These are phyloP conservation scores for Clonostachys chloroleuca DNA, from an alignment of 2,329 filamentous ascomycete genomes.

Conservation along the genomic window DNA sequence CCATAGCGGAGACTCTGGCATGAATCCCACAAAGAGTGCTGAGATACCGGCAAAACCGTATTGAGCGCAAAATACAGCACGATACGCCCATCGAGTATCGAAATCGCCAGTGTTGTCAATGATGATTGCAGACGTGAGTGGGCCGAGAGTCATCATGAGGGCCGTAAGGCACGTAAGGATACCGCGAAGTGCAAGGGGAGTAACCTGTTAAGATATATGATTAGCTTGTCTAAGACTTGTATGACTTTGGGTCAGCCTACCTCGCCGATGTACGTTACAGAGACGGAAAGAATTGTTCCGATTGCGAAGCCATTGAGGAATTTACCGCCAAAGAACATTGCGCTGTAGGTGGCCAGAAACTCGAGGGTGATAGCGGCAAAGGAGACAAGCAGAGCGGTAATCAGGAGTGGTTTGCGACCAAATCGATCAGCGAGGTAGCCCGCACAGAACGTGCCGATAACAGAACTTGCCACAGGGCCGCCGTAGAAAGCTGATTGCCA, in stretches of 20 bases:
- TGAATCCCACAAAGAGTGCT: conserved; percentile 20
- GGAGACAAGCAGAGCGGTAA: conserved; percentile 26
- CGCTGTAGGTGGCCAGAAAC: conserved; percentile 31
- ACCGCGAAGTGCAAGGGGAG: conserved; percentile 19
- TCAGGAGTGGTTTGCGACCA: conserved; percentile 25
- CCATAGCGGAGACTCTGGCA: conserved; percentile 36
- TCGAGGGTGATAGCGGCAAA: conserved; percentile 32
- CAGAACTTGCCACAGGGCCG: conserved; percentile 27
- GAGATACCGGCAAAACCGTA: conserved; percentile 23
- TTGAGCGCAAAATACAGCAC: conserved; percentile 22
- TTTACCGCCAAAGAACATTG: conserved; percentile 34
- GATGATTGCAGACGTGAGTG: conserved; percentile 21
- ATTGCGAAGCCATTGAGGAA: conserved; percentile 33
- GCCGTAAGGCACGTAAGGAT: conserved; percentile 18
- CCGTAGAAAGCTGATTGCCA: conserved; percentile 40
- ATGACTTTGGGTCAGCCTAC: conserved; percentile 6
- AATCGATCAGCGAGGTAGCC: conserved; percentile 18
- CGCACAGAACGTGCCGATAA: not conserved
- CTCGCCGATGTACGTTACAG: conserved; percentile 22
- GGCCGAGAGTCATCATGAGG: conserved; percentile 21
- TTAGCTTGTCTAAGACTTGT: too few species aligned
- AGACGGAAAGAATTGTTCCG: conserved; percentile 15
- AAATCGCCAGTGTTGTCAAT: conserved; percentile 19
- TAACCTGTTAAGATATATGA: conserved; percentile 6
- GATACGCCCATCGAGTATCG: conserved; percentile 24